Conservation (phyloP, 2,329 filamentous ascomycete species). For the Dichotomopilus funicola region DNA sequence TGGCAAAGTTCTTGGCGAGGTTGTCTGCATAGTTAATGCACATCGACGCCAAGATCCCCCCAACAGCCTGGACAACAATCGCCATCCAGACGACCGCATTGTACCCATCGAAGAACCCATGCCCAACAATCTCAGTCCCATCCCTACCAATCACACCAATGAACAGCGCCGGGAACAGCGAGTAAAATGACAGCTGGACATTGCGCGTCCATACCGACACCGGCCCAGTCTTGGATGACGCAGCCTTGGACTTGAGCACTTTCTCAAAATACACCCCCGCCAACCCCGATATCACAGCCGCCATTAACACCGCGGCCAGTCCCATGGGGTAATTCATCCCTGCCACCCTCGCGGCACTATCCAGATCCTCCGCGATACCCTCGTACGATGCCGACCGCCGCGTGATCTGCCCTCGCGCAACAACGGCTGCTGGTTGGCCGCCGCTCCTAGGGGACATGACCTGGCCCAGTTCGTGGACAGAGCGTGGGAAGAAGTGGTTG, state of each 20-base stretch:
- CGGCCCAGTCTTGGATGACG: conserved; percentile 39
- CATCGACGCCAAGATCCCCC: conserved; percentile 76
- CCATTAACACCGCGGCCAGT: conserved; percentile 67
- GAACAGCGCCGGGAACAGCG: conserved; percentile 80
- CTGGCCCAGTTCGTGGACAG: conserved; percentile 68
- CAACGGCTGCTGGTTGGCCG: conserved; percentile 40
- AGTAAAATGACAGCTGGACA: conserved; percentile 91
- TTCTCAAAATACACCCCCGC: conserved; percentile 88
- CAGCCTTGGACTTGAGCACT: conserved; percentile 69
- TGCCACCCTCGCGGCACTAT: conserved; percentile 32
- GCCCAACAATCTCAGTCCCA: conserved; percentile 71
- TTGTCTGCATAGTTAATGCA: conserved; percentile 81
- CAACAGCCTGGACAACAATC: conserved; percentile 73
- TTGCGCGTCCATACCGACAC: conserved; percentile 91
- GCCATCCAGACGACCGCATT: conserved; percentile 87
- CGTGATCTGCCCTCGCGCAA: conserved; percentile 37
- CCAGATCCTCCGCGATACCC: conserved; percentile 66
- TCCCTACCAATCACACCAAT: conserved; percentile 84
- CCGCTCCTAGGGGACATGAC: conserved; percentile 46
- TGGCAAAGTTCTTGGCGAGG: conserved; percentile 90
- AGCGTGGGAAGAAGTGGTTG: conserved; percentile 68
- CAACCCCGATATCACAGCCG: conserved; percentile 74
- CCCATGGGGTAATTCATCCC: conserved; percentile 74
- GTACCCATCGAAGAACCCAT: conserved; percentile 92
- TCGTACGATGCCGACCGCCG: conserved; percentile 84